Evolutionary conservation across 2,329 filamentous ascomycete genomes (phyloP).

Genomic region (Aspergillus phoenicis): DNA sequence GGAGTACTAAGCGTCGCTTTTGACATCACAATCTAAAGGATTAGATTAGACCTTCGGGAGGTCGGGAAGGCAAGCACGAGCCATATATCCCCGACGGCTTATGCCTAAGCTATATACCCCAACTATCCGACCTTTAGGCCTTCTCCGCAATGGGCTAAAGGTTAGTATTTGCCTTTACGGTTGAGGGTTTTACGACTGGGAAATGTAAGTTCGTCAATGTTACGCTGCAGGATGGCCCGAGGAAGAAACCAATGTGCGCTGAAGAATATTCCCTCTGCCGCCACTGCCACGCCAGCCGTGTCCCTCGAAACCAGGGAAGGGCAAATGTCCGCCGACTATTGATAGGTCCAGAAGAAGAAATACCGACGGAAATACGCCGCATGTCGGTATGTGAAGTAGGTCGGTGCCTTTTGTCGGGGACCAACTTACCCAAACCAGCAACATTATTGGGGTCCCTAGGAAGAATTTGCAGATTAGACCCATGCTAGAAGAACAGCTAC

Average conservation of each 20-base stretch:
- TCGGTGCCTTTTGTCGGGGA: conserved; percentile 2
- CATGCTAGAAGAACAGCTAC: neutral
- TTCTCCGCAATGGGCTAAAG: neutral
- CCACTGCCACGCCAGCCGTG: neutral
- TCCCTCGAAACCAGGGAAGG: neutral
- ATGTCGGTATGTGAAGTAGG: conserved; percentile 1
- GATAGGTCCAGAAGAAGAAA: neutral
- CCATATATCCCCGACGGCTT: neutral
- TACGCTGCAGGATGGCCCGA: neutral
- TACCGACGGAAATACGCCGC: neutral
- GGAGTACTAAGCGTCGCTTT: neutral
- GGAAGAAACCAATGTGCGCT: neutral
- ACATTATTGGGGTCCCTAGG: neutral
- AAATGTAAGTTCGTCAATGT: neutral
- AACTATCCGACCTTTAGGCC: neutral
- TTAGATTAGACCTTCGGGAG: neutral
- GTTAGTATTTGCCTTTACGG: neutral
- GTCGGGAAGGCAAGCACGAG: conserved; percentile 3
- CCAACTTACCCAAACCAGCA: neutral
- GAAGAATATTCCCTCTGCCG: neutral
- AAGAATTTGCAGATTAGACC: neutral
- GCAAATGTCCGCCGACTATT: neutral
- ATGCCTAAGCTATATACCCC: neutral
- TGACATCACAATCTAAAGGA: neutral
- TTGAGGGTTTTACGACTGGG: neutral